These are phyloP conservation scores for Neonectria magnoliae DNA, from an alignment of 2,329 filamentous ascomycete genomes.

Conservation along the genomic window DNA sequence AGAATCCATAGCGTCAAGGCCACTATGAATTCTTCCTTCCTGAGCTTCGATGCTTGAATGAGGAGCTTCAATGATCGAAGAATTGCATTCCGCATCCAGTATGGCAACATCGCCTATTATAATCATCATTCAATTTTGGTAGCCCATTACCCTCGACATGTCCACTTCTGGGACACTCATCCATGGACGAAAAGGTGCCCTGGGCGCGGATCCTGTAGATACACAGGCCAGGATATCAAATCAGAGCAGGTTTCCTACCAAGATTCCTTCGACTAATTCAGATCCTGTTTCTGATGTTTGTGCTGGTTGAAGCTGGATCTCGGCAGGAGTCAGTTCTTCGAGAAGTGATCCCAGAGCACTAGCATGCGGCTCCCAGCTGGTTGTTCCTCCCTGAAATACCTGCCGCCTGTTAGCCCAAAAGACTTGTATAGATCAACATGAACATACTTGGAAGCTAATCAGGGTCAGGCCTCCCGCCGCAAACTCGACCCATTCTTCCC, in stretches of 20 bases:
- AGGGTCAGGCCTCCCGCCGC: conserved; percentile 39
- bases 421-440: fast-evolving
- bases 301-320: background rate
- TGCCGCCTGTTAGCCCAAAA: background rate
- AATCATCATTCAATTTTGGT: conserved; percentile 31
- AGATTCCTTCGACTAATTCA: conserved; percentile 15
- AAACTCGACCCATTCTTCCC: conserved; percentile 40
- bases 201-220: conserved; percentile 19
- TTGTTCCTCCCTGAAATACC: conserved; percentile 34
- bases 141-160: conserved; percentile 36
- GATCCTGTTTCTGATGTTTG: conserved; percentile 3
- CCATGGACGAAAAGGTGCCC: conserved; percentile 26
- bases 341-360: conserved; percentile 28
- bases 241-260: conserved; percentile 34
- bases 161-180: conserved; percentile 20
- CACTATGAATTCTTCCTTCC: background rate
- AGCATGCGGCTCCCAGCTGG: conserved; percentile 36
- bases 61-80: background rate
- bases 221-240: conserved; percentile 32
- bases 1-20: background rate
- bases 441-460: conserved; percentile 41
- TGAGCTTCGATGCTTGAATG: background rate
- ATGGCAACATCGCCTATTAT: conserved; percentile 30
- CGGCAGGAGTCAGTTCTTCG: conserved; percentile 12
- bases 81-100: background rate